Evolutionary conservation across 371 early-diverging fungal species (phyloP), one percentile per base, ranked within the genome.

Genomic region (Phascolomyces articulosus): DNA sequence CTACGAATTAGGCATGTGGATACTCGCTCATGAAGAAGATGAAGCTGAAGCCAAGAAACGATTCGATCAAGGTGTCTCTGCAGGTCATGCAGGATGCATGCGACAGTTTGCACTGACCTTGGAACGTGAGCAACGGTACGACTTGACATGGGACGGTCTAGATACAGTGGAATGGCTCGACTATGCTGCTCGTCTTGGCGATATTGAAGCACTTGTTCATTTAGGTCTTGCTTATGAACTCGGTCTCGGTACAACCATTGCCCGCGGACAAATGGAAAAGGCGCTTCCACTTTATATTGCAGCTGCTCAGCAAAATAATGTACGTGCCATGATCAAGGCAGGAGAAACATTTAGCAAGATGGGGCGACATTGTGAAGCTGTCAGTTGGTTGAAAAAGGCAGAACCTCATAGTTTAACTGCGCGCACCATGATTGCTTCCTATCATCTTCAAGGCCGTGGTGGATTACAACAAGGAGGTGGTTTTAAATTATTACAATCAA

Each of bases 11-110:
- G 71, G 71, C 29, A 41, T 61, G 51, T 40, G 62, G 54, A 54
- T 58, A 21, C 15, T 58, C 4, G 65, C 48, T 21, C 31, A 61
- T 2, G 63, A 40, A 3, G 64, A 44, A 3, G 62, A 61, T n/a
- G 61, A 71, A 16, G 48, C 58, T 24, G 59, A 61, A 59, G 71
- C 67, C 13, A 55, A 23, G 13, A 57, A 38, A 27, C 55, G 58
- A 9, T 71, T 64, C 34, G 58, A 67, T 31, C 56, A 67, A 58
- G 64, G 67, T 13, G 65, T 58, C 0, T 64, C 67, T 16, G 62
- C 58, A 9, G 58, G 65, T 11, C 64, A 71, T 29, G 53, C 67
- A 9, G 65, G 65, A 20, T 67, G 65, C 21, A 71, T 71, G 65
- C 71, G 71, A 0, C 67, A 67, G 44, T 55, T 64, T 15, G 71